Base-by-base conservation (phyloP, 139 green algal species). In the Chlamydomonas sphaeroides region DNA sequence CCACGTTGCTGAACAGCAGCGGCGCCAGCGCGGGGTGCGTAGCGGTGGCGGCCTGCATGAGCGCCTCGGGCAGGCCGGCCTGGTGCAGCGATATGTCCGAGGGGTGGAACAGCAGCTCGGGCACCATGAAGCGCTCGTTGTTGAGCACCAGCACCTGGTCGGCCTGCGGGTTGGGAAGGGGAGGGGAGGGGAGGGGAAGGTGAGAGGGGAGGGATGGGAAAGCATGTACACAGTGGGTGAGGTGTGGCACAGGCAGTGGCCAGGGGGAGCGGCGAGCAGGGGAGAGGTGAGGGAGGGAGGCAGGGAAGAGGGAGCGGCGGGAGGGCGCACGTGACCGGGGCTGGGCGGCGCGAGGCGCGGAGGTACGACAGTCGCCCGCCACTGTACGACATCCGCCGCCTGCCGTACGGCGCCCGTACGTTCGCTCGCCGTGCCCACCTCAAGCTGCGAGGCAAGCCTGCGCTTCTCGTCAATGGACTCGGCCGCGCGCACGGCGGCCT, bases 101-200 rank as follows among this genome's bases (percentile, higher is more conserved):
- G 17, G 96, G 96, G 65, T 90, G 77, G 53, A 91, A 91, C 15
- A 88, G 36, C 65, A 91, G 86, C 89, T 99, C 97, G 21, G 97
- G 96, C 56, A 98, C 95, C 94, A 98, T 95, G 92, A 99, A 99
- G n/a, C 96, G 93, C 90, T 99, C 97, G 85, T 98, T 99, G 85
- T 96, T 97, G 23, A 99, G 87, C 41, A 83, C 57, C 57, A 99
- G 86, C 45, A 95, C 89, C 83, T 97, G 93, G 62, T 93, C 88
- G 1, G 62, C 32, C 76, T 83, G 65, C 1, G 76, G 39, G 42
- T 51, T 3, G 63, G 33, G 2, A 8, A n/a, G 49, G 33, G 35
- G 28, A 14, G 25, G 26, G 28, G 11, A 14, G 26, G 36, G 26
- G 51, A 32, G 42, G 45, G 30, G 14, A 65, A 49, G 51, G 51